Evolutionary conservation across 2,329 filamentous ascomycete genomes (phyloP).

Genomic region (Lojkania enalia): DNA sequence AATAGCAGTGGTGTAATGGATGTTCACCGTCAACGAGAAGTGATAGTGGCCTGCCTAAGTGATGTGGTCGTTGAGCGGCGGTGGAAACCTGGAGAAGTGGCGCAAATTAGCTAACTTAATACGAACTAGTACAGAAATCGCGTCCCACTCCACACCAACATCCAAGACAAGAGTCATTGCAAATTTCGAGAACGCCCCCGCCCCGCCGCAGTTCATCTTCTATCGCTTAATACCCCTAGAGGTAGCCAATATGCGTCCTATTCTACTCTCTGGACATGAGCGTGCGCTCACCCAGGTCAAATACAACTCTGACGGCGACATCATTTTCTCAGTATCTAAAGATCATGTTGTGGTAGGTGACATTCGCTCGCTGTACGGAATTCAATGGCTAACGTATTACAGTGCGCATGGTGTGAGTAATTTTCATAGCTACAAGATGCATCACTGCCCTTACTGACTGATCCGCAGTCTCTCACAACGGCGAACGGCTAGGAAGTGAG

Average conservation of each 20-base stretch:
- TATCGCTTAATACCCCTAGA: too few species aligned
- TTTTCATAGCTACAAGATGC: slow-evolving; percentile 4
- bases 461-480: slow-evolving; percentile 76
- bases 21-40: too few species aligned
- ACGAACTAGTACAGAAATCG: not conserved
- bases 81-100: too few species aligned
- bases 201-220: slow-evolving; percentile 17
- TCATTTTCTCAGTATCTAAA: slow-evolving; percentile 94
- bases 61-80: too few species aligned
- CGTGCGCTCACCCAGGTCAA: slow-evolving; percentile 93
- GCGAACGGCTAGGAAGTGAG: slow-evolving; percentile 78
- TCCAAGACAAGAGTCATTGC: slow-evolving; percentile 14
- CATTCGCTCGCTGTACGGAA: slow-evolving; percentile 10
- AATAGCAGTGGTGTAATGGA: too few species aligned
- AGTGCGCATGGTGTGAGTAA: slow-evolving; percentile 79
- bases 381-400: slow-evolving; percentile 11
- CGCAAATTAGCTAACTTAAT: too few species aligned
- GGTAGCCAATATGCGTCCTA: slow-evolving; percentile 87
- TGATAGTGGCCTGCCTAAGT: too few species aligned
- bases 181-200: slow-evolving; percentile 33
- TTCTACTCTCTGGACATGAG: slow-evolving; percentile 94
- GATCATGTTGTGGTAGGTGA: slow-evolving; percentile 95
- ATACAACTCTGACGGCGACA: slow-evolving; percentile 83
- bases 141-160: slow-evolving; percentile 13
- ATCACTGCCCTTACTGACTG: slow-evolving; percentile 29